phyloP scores from a whole-genome alignment of 2,329 filamentous ascomycete species.

The Ophiostoma ulmi region DNA sequence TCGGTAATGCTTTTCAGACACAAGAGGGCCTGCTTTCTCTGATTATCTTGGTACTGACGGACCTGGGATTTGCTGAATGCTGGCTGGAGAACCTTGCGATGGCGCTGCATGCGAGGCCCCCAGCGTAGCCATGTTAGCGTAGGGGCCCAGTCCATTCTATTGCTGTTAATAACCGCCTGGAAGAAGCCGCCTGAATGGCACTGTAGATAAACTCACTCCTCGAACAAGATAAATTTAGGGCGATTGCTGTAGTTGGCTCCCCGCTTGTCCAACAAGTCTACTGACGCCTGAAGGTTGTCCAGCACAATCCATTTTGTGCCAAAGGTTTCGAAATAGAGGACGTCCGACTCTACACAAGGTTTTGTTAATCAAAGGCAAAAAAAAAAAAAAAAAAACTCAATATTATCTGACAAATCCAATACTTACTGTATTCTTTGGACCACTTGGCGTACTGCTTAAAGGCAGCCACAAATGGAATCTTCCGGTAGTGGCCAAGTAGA shows the following conservation, averaged over 20 bases:
- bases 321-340: slow-evolving; percentile 33
- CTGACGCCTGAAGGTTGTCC: slow-evolving; percentile 40
- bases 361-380: background rate
- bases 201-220: background rate
- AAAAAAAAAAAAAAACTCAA: background rate
- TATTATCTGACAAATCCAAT: background rate
- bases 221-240: slow-evolving; percentile 37
- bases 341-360: slow-evolving; percentile 27
- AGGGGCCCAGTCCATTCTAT: slow-evolving; percentile 9
- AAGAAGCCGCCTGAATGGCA: background rate
- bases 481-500: slow-evolving; percentile 23
- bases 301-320: slow-evolving; percentile 40
- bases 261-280: slow-evolving; percentile 42
- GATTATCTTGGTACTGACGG: slow-evolving; percentile 35
- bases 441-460: slow-evolving; percentile 26
- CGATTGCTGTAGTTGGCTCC: slow-evolving; percentile 43
- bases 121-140: slow-evolving; percentile 42
- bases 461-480: slow-evolving; percentile 23
- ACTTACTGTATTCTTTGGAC: slow-evolving; percentile 22
- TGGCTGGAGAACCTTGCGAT: slow-evolving; percentile 38
- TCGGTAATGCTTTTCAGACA: slow-evolving; percentile 19
- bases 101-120: slow-evolving; percentile 39
- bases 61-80: slow-evolving; percentile 32
- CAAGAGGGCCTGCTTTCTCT: slow-evolving; percentile 34
- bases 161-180: background rate